Evolutionary conservation across 2,329 filamentous ascomycete genomes (phyloP).

Genomic region (Fusarium haematococcum): DNA sequence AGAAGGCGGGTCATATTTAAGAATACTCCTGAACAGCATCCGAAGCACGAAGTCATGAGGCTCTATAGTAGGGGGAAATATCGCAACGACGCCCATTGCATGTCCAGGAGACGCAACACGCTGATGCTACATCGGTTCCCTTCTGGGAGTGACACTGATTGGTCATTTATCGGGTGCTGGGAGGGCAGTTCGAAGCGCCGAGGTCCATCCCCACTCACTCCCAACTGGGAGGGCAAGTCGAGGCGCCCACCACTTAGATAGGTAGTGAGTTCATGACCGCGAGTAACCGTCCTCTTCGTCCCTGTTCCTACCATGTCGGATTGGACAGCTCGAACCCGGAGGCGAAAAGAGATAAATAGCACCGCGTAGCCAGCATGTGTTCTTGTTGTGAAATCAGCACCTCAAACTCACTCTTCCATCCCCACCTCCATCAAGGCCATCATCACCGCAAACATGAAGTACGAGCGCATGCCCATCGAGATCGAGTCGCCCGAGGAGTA

Average conservation of each 20-base stretch:
- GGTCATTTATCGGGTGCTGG: neutral
- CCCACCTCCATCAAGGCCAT: neutral
- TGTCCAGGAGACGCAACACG: neutral
- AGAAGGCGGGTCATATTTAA: no score
- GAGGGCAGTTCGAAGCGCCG: neutral
- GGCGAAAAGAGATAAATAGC: neutral
- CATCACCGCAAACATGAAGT: slow-evolving; percentile 30
- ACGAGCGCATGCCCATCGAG: slow-evolving; percentile 42
- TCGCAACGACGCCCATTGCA: neutral
- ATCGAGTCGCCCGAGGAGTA: slow-evolving; percentile 42
- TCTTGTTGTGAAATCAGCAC: neutral
- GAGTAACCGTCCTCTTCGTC: neutral
- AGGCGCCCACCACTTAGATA: neutral
- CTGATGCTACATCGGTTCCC: neutral
- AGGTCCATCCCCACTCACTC: neutral
- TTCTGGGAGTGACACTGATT: neutral
- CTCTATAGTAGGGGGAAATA: neutral
- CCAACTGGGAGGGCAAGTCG: neutral
- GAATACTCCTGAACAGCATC: no score
- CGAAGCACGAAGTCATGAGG: neutral
- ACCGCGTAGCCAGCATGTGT: neutral
- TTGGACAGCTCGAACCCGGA: neutral
- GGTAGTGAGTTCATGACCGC: neutral
- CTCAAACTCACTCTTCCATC: neutral
- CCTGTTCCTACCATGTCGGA: neutral